Base-by-base conservation (phyloP, 2,329 filamentous ascomycete genomes). In the Colletotrichum filicis region DNA sequence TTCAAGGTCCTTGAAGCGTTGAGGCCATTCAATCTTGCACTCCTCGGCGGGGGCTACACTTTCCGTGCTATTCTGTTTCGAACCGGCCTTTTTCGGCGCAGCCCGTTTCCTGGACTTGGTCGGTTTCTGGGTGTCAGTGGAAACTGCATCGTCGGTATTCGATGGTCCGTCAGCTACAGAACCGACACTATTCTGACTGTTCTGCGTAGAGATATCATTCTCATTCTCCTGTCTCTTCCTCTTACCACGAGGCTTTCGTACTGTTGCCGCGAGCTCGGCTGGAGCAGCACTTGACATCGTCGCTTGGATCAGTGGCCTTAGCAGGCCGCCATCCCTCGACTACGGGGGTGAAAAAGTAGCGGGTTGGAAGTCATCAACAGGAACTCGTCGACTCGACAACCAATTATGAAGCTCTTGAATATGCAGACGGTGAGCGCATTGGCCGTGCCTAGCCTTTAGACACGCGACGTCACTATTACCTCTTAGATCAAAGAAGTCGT, bases 1-100 rank as follows among this genome's bases (percentile, higher is more conserved):
- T 30, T 93, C 91, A 9, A 98, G 87, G 55, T 87, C 85, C 69
- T 90, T 92, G 81, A 98, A 94, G 58, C 89, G 86, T 1, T 90
- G 87, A 0, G 95, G 95, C 95, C 96, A 98, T 61, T 85, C 83
- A 32, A 85, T 82, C 28, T 79, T 73, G 68, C 84, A 84, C 9
- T 80, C 75, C n/a, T 80, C 76, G 11, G 73, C 52, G 61, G 61
- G 42, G 22, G 26, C 32, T 64, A 26, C 28, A 60, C 73, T 32
- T 35, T 59, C 74, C 74, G 75, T 56, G 16, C 57, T 67, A 32
- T 62, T 69, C 16, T 69, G 55, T n/a, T 42, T 61, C 53, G 74
- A 63, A 22, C 68, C 74, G 26, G 74, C 68, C 49, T 73, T 78
- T 16, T 74, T 75, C 30, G 74, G 56, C 30, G 16, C 57, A 24